Base-by-base conservation (phyloP, 2,329 filamentous ascomycete species). In the Monosporascus sp. region DNA sequence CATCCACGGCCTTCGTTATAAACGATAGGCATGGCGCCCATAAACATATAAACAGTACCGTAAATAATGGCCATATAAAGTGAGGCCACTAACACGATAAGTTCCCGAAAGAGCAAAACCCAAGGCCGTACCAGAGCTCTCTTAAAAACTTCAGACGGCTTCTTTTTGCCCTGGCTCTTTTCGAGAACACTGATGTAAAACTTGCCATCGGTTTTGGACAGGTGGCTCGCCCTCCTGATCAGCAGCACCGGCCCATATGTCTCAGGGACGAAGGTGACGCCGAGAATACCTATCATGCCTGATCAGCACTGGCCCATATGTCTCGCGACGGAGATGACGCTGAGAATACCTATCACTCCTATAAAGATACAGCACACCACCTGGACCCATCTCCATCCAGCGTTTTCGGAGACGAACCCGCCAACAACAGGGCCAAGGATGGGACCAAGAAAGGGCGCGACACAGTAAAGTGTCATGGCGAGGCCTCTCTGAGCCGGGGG, bases 301-400 rank as follows among this genome's bases (percentile, higher is more conserved):
- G n/a, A n/a, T n/a, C n/a, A n/a, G n/a, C n/a, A n/a, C n/a, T n/a
- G n/a, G n/a, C n/a, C n/a, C n/a, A n/a, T n/a, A n/a, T n/a, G n/a
- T n/a, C n/a, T n/a, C n/a, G n/a, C n/a, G n/a, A n/a, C n/a, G n/a
- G n/a, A n/a, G n/a, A n/a, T n/a, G n/a, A n/a, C n/a, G n/a, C n/a
- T n/a, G n/a, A n/a, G n/a, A n/a, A n/a, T n/a, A n/a, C n/a, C n/a
- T n/a, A n/a, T n/a, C n/a, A n/a, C n/a, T n/a, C n/a, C n/a, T n/a
- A n/a, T n/a, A n/a, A n/a, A n/a, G n/a, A n/a, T n/a, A n/a, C n/a
- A n/a, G n/a, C n/a, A n/a, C n/a, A n/a, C n/a, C n/a, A n/a, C n/a
- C 69, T 85, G 78, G 22, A 89, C 80, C 87, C 86, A 89, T 61
- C 84, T 75, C 87, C 87, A 89, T 17, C 85, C 85, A 16, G 76